Evolutionary conservation across 306 rosid species (phyloP).

Genomic region (Herpetospermum pedunculosum): DNA sequence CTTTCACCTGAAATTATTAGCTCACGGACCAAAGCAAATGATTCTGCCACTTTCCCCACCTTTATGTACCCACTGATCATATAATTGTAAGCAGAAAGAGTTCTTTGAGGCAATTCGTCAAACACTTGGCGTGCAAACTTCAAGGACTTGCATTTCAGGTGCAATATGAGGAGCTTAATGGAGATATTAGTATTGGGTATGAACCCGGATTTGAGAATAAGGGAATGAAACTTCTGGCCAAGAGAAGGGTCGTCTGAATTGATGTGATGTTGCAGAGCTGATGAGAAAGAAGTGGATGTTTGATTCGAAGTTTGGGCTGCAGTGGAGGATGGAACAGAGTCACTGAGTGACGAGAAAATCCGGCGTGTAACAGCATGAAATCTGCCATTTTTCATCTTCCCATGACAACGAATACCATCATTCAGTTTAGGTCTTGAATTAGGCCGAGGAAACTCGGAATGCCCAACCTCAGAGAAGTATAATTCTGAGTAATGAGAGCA

Average conservation of each 20-base stretch:
- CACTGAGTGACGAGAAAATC: conserved; percentile 10
- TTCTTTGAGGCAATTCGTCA: conserved; percentile 41
- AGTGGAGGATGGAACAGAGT: background rate
- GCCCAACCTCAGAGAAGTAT: background rate
- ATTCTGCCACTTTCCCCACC: conserved; percentile 40
- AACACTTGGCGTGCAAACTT: conserved; percentile 67
- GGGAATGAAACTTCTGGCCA: conserved; percentile 70
- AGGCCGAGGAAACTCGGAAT: background rate
- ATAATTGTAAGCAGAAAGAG: conserved; percentile 71
- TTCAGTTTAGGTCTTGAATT: background rate
- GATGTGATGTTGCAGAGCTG: conserved; percentile 50
- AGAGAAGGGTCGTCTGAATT: conserved; percentile 54
- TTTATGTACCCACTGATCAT: conserved; percentile 59
- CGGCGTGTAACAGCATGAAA: conserved; percentile 5
- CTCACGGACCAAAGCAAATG: conserved; percentile 33
- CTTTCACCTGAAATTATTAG: conserved; percentile 42
- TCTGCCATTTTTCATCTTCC: conserved; percentile 25
- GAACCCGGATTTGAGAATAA: conserved; percentile 68
- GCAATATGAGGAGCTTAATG: conserved; percentile 57
- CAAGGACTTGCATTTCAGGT: conserved; percentile 46
- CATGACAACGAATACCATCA: background rate
- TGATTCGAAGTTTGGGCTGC: conserved; percentile 4
- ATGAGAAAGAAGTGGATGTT: conserved; percentile 25
- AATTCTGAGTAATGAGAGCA: background rate
- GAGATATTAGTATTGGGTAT: conserved; percentile 55